Evolutionary conservation across 345 rosid genomes (phyloP), one percentile per base, ranked within the genome.

Genomic region (Stellera chamaejasme): DNA sequence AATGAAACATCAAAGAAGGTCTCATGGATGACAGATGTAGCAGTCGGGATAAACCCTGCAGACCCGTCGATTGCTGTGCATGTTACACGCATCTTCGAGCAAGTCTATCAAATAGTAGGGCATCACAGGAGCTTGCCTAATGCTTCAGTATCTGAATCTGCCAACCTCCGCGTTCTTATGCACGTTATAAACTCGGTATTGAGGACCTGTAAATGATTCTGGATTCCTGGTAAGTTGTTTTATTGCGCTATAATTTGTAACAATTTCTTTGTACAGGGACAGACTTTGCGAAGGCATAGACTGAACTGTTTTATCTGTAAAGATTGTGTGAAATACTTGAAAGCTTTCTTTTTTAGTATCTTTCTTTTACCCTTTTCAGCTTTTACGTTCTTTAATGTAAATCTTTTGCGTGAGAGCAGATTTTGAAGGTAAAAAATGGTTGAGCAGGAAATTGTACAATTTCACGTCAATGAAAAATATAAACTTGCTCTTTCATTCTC

Each of bases 1-100:
- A 79, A 63, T 15, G 81, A 82, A 36, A 75, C 78, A 10, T 26
- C 70, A 0, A 69, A 63, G 57, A 82, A 82, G 66, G 41, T 82
- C 23, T 55, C 61, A 13, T 82, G 88, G 88, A 82, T 82, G 85
- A 75, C 79, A 10, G 83, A 75, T 25, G 79, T 79, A 43, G 82
- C 79, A 4, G 65, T 74, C 6, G 81, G 66, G 63, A 79, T 79
- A 68, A 73, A 62, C 68, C 82, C 88, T 3, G 58, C 56, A 8
- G 88, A 82, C 62, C 83, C 74, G 12, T 65, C 71, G 77, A 77
- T 82, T 15, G 65, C 64, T n/a, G 25, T 73, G 74, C 82, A 82
- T 2, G 77, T 73, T 5, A 53, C 78, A 41, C 88, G 81, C 4
- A 82, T 73, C 67, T 67, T 73, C 50, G 79, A 82, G 47, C 88